Conservation (phyloP, 495 filamentous ascomycete genomes). For the Jackrogersella multiformis region DNA sequence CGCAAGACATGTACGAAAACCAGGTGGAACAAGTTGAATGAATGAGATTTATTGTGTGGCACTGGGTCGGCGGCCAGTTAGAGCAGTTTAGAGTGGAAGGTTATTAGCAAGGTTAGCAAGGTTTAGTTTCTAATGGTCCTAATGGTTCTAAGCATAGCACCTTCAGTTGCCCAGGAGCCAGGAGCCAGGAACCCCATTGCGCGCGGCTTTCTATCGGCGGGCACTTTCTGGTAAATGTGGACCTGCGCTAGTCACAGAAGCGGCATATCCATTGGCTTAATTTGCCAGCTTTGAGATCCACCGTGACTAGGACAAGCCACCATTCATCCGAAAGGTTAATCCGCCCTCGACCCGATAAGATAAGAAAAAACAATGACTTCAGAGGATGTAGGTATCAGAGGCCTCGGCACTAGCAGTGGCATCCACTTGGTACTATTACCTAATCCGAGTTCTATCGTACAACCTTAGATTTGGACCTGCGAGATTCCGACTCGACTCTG, state of each 20-base stretch:
- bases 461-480: not conserved
- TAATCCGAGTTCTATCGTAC: no score
- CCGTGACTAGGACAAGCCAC: constrained; percentile 6
- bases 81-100: constrained; percentile 11
- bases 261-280: constrained; percentile 23
- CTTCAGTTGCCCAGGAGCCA: not conserved
- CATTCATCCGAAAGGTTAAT: constrained; percentile 41
- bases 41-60: constrained; percentile 37
- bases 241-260: constrained; percentile 15
- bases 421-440: not conserved
- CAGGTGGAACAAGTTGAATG: constrained; percentile 20
- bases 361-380: constrained; percentile 38
- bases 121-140: no score
- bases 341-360: constrained; percentile 41
- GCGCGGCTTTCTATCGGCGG: constrained; percentile 41
- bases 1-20: constrained; percentile 37
- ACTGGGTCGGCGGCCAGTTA: no score
- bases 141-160: no score
- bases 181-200: constrained; percentile 35
- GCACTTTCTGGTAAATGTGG: constrained; percentile 30
- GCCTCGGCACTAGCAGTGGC: constrained; percentile 25
- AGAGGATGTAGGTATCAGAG: no score
- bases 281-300: not conserved
- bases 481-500: constrained; percentile 1
- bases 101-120: constrained; percentile 5